A percentile compares a stretch with the other conserved stretches of the same genome.
phyloP scores from a whole-genome alignment of 371 early-diverging fungal species.

The Saksenaea oblongispora region DNA sequence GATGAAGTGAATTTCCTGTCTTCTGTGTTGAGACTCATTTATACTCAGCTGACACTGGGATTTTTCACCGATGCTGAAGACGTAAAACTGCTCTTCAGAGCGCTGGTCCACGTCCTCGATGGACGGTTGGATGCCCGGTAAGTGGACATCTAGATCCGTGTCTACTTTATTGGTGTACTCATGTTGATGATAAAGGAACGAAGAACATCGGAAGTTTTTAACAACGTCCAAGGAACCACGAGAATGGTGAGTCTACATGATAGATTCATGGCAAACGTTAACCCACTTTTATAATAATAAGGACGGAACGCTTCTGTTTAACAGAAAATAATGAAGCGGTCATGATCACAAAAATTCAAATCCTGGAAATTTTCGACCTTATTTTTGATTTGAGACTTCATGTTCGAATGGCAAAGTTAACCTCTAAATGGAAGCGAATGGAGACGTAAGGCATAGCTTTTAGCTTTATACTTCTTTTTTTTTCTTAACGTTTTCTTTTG shows the following conservation, averaged over 20 bases:
- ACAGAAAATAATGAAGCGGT: slow-evolving; percentile 42
- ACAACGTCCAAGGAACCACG: slow-evolving; percentile 10
- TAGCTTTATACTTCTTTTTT: not conserved
- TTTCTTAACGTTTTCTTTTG: not conserved
- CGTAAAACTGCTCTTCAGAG: slow-evolving; percentile 32
- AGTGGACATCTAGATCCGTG: not conserved
- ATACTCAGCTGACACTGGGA: slow-evolving; percentile 38
- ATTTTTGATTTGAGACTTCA: slow-evolving; percentile 48
- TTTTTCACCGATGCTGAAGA: slow-evolving; percentile 31
- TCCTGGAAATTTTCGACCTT: slow-evolving; percentile 47
- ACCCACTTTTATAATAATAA: not conserved
- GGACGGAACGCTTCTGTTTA: slow-evolving; percentile 36
- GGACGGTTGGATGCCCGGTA: slow-evolving; percentile 43
- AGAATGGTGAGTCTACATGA: slow-evolving; percentile 17
- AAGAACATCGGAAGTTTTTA: slow-evolving; percentile 28
- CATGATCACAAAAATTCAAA: slow-evolving; percentile 53
- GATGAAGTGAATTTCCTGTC: slow-evolving; percentile 35
- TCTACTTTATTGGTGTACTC: not conserved
- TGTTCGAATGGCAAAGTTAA: slow-evolving; percentile 37
- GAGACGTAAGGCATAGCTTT: slow-evolving; percentile 23
- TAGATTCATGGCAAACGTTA: not conserved
- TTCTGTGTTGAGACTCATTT: slow-evolving; percentile 32
- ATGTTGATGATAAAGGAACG: slow-evolving; percentile 19
- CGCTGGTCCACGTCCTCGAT: slow-evolving; percentile 48
- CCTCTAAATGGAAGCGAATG: slow-evolving; percentile 28